These are phyloP conservation scores for Trypanosomatidae sp. DNA, from an alignment of 208 protist genomes.

Conservation along the genomic window DNA sequence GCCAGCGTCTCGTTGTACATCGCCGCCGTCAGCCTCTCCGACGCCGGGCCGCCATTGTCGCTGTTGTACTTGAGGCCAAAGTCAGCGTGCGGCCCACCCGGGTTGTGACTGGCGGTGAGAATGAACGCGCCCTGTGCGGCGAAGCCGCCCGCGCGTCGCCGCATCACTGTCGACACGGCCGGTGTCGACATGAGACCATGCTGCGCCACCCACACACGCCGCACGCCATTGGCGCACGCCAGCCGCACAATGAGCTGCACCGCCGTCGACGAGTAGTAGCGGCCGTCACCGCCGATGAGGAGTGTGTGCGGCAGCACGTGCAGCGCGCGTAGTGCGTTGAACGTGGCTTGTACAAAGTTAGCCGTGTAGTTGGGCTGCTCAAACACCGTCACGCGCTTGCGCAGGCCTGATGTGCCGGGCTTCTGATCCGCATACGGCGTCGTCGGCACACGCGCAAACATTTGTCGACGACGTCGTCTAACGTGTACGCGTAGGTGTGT, in stretches of 20 bases:
- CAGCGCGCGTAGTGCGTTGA: slow-evolving; percentile 76
- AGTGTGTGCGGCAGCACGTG: slow-evolving; percentile 50
- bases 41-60: slow-evolving; percentile 94
- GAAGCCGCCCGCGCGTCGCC: slow-evolving; percentile 33
- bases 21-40: slow-evolving; percentile 86
- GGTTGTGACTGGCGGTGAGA: slow-evolving; percentile 97
- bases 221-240: slow-evolving; percentile 88
- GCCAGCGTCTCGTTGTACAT: slow-evolving; percentile 88
- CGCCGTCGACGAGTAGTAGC: slow-evolving; percentile 88
- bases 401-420: slow-evolving; percentile 93
- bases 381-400: slow-evolving; percentile 93
- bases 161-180: slow-evolving; percentile 91
- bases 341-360: slow-evolving; percentile 96
- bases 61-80: slow-evolving; percentile 99
- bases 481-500: no score
- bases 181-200: slow-evolving; percentile 95
- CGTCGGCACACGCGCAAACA: no score
- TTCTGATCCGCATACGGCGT: slow-evolving; percentile 86
- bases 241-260: slow-evolving; percentile 93
- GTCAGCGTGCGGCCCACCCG: slow-evolving; percentile 92
- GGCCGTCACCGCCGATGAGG: slow-evolving; percentile 95
- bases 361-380: slow-evolving; percentile 88
- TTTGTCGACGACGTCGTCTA: no score
- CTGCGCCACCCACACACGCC: slow-evolving; percentile 79
- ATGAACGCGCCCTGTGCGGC: slow-evolving; percentile 89